Evolutionary conservation across 495 filamentous ascomycete species (phyloP).

Genomic region (Aspergillus ostianus): DNA sequence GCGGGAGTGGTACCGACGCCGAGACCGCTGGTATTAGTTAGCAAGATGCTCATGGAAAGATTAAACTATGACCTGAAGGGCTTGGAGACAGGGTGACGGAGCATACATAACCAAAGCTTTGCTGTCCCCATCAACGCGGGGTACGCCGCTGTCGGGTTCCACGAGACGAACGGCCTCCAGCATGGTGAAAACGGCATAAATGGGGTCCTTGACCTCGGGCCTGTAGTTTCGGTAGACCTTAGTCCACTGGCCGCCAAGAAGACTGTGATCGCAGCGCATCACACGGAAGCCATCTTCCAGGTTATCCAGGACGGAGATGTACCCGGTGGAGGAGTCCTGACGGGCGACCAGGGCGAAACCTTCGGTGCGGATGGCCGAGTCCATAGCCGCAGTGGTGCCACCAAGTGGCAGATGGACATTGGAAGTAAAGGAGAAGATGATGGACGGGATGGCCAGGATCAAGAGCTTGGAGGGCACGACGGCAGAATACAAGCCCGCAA

Average conservation of each 20-base stretch:
- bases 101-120: conserved; percentile 79
- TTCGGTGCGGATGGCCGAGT: conserved; percentile 55
- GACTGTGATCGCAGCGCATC: conserved; percentile 89
- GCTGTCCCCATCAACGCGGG: conserved; percentile 59
- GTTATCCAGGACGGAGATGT: conserved; percentile 85
- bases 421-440: conserved; percentile 65
- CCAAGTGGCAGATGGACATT: conserved; percentile 68
- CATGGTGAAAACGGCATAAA: conserved; percentile 91
- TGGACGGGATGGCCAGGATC: conserved; percentile 60
- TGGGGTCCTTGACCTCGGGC: conserved; percentile 69
- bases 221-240: conserved; percentile 30
- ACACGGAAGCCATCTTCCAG: conserved; percentile 68
- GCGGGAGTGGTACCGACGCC: conserved; percentile 89
- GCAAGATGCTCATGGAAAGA: not conserved
- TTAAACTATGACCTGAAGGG: not conserved
- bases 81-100: not conserved
- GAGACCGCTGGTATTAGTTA: conserved; percentile 60
- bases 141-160: conserved; percentile 47
- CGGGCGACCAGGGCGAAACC: conserved; percentile 67
- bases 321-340: conserved; percentile 82
- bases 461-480: conserved; percentile 68
- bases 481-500: conserved; percentile 60
- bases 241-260: conserved; percentile 92
- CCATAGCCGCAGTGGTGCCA: conserved; percentile 54
- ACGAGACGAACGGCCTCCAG: conserved; percentile 87